Percentiles rank a stretch among this genome's conserved stretches.
Conservation (phyloP, 2,329 filamentous ascomycete species). For the Hymenoscyphus fraxineus region DNA sequence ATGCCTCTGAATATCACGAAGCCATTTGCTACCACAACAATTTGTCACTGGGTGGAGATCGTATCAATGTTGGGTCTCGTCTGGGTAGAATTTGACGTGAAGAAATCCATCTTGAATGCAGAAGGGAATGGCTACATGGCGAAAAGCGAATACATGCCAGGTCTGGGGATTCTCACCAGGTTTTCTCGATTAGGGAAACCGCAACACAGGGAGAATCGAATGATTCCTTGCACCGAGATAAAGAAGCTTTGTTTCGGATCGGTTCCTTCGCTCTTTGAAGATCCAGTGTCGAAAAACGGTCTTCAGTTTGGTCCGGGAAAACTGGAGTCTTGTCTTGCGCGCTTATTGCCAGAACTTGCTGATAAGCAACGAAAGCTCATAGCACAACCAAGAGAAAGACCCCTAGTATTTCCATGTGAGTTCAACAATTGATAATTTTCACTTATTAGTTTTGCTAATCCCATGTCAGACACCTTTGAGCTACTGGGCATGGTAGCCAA, state of each 20-base stretch:
- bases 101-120: conserved; percentile 46
- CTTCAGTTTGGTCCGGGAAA: conserved; percentile 1
- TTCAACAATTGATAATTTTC: not conserved
- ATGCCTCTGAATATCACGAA: conserved; percentile 47
- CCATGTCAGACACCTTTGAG: conserved; percentile 2
- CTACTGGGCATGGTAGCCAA: conserved; percentile 8
- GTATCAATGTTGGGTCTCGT: conserved; percentile 50
- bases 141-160: conserved; percentile 43
- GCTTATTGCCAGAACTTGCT: not conserved
- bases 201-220: conserved; percentile 40
- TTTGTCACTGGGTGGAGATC: conserved; percentile 53
- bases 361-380: not conserved
- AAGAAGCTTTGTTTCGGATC: conserved; percentile 52
- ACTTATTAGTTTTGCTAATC: not conserved
- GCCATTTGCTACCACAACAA: conserved; percentile 52
- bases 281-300: not conserved
- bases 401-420: not conserved
- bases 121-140: conserved; percentile 54
- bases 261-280: conserved; percentile 36
- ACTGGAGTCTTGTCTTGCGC: not conserved
- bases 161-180: conserved; percentile 49
- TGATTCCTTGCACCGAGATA: conserved; percentile 48
- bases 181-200: conserved; percentile 33
- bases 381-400: not conserved
- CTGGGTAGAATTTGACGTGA: conserved; percentile 53